Base-by-base conservation (phyloP, 2,329 filamentous ascomycete species). In the Fusarium beomiforme region DNA sequence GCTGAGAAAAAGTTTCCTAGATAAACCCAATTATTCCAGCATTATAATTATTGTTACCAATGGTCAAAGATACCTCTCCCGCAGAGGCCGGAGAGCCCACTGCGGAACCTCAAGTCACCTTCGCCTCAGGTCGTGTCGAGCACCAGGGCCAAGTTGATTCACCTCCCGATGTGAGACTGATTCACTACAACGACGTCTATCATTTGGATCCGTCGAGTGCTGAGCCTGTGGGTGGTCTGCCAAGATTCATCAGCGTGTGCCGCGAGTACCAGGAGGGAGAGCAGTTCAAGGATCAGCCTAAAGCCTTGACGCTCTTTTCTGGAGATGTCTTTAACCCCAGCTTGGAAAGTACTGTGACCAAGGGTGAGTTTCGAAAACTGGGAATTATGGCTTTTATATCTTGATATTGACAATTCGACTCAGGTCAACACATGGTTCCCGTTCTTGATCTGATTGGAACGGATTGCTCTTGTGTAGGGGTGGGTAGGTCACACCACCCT, bases 121-220 rank as follows among this genome's bases (percentile, higher is more conserved):
- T 63, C 54, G 72, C 75, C 29, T 77, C 75, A 33, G 75, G 75
- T 13, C 64, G 75, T 47, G 73, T 74, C 42, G 64, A 63, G 42
- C 59, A 58, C 26, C 64, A 59, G 33, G 71, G 63, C 39, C 42
- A 66, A 34, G 37, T 64, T 36, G 73, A 68, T 42, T 72, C 75
- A 34, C 64, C 59, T 17, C 92, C 93, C 46, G 92, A 94, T 78
- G 83, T 97, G 54, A 90, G 94, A n/a, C 82, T 97, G 59, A 79
- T 97, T 34, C 95, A 97, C 83, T 97, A 92, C 85, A 97, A 97
- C 81, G 94, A 98, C 82, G 94, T 97, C 66, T 97, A 97, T 80
- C 95, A 97, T 76, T 88, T 97, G 58, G 94, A 97, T 73, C 78
- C 82, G 4, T 85, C 86, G 4, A 94, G 93, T 29, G 89, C 92